Base-by-base conservation (phyloP, 352 stramenopile genomes). In the Phytophthora rubi region DNA sequence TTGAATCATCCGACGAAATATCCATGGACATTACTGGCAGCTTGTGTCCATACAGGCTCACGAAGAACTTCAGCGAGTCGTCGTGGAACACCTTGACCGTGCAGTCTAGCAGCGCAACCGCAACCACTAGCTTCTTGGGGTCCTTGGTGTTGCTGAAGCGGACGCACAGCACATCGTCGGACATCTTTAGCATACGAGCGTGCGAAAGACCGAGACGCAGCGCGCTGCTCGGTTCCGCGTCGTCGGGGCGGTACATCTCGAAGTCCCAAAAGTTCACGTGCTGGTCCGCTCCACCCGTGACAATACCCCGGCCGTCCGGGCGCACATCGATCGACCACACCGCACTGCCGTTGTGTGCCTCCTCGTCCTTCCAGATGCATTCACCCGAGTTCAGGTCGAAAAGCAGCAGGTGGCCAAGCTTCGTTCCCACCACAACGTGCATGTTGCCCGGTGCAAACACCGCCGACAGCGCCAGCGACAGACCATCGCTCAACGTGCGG, bases 21-120 rank as follows among this genome's bases (percentile, higher is more conserved):
- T 99, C 97, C 81, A 99, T 95, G 7, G 93, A 95, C 73, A 99
- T 94, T 12, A 99, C 98, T 0, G 98, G 98, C 53, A 99, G 86
- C 67, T 99, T 99, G 81, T 99, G 98, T 10, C 98, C 98, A 75
- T 99, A 99, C 6, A 99, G 76, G 67, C 91, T 98, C 53, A 99
- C 80, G 59, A 99, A 99, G 75, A 99, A 99, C 80, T 99, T 99
- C 54, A 99, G 89, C 18, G 97, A 98, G 86, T 99, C 98, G 70
- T 99, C 97, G 78, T 99, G 99, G 80, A 99, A 99, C 10, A 99
- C 97, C 76, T 99, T 99, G 56, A 99, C 97, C 0, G 97, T 99
- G 65, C 89, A 98, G 77, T 99, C 98, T 32, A 99, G 70, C 37
- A 98, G 77, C 28, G 93, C 89, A 23, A 98, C 92, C 1, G 90